These are phyloP conservation scores for Hypoxylon sp. DNA, from an alignment of 2,329 filamentous ascomycete genomes.

Conservation along the genomic window DNA sequence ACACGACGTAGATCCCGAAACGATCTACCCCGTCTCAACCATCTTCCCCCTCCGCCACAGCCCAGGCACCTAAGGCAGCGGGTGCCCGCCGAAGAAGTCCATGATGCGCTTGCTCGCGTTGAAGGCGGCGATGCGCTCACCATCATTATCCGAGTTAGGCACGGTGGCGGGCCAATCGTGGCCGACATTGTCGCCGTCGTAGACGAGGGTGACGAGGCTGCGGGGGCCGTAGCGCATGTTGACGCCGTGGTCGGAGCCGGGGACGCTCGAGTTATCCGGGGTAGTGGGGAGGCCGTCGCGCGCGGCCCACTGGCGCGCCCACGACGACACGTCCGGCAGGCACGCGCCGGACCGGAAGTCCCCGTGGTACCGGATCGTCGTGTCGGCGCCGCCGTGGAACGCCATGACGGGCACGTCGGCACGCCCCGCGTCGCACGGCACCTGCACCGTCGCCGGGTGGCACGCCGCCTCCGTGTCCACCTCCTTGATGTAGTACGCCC, in stretches of 20 bases:
- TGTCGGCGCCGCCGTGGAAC: conserved; percentile 59
- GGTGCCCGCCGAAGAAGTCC: conserved; percentile 38
- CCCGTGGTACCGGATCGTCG: conserved; percentile 55
- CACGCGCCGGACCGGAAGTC: conserved; percentile 52
- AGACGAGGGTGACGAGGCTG: conserved; percentile 38
- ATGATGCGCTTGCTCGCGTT: conserved; percentile 41
- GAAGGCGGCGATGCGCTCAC: conserved; percentile 36
- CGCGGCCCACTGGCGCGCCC: conserved; percentile 50
- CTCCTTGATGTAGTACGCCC: conserved; percentile 40
- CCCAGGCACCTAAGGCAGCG: conserved; percentile 15
- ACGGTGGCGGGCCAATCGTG: conserved; percentile 42
- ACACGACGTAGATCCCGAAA: no score
- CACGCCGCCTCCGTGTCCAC: conserved; percentile 37
- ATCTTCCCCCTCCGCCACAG: no score
- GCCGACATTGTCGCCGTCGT: conserved; percentile 39
- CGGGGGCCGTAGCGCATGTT: conserved; percentile 28
- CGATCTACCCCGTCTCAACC: no score
- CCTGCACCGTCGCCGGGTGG: conserved; percentile 46
- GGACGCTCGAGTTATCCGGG: conserved; percentile 12
- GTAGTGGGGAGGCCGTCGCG: conserved; percentile 38
- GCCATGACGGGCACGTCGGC: conserved; percentile 55
- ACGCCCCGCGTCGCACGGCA: conserved; percentile 49
- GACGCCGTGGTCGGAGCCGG: conserved; percentile 22
- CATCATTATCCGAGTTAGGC: conserved; percentile 36
- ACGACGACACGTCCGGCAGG: conserved; percentile 54